Evolutionary conservation across 2,329 filamentous ascomycete species (phyloP), one percentile per base, ranked within the genome.

Genomic region (Colletotrichum coccodes): DNA sequence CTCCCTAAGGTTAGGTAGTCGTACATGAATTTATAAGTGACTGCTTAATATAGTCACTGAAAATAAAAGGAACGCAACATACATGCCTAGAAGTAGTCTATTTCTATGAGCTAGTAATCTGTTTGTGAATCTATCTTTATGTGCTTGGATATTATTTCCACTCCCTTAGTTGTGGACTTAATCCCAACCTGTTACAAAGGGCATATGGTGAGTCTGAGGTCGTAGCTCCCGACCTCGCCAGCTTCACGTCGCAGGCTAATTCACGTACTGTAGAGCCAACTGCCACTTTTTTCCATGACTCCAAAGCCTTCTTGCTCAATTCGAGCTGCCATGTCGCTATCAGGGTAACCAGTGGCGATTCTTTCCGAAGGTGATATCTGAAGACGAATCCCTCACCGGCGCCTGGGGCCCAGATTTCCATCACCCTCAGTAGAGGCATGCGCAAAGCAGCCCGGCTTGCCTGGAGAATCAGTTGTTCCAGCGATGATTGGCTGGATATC

Each of bases 321-420:
- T 1, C 2, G 23, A 59, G 30, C 52, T 42, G 34, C 52, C 34
- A 64, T n/a, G 26, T 58, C 14, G 60, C 42, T 42, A 59, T 40
- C 34, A 64, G 4, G 2, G 42, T 59, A 50, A 64, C 23, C 2
- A 11, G 21, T 2, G 60, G 32, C 42, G 42, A 49, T 12, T 30
- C 53, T 50, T 42, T 4, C 0, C 11, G 12, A 50, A 59, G 4
- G 8, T 42, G 18, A 21, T 50, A 64, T 28, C 34, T 59, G 12
- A 50, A 38, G n/a, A 64, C 14, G 1, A 64, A 59, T 1, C 52
- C n/a, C 9, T 50, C 7, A 26, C 26, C 26, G 44, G 34, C 1
- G 34, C 44, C 53, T 18, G 30, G 4, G 21, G 38, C 49, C 60
- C 28, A 62, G 18, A 56, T 62, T 36, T 56, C 60, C 28, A 62